Evolutionary conservation across 345 rosid genomes (phyloP).

Genomic region (Acer saccharum): DNA sequence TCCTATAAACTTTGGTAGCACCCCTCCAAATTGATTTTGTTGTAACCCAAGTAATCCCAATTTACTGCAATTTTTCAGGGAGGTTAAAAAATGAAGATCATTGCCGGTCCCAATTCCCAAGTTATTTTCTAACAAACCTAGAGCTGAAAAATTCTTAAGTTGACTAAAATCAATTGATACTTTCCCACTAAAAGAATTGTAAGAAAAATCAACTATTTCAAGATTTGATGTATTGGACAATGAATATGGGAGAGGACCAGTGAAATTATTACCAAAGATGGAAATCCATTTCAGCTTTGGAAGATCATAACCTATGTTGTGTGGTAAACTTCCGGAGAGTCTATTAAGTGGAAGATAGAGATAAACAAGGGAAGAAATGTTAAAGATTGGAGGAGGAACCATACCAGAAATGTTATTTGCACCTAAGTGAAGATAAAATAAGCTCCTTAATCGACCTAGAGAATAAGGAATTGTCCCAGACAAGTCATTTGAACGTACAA

Average conservation of each 20-base stretch:
- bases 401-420: conserved; percentile 15
- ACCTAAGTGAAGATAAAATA: not conserved
- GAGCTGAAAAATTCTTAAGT: not conserved
- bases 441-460: conserved; percentile 3
- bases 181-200: not conserved
- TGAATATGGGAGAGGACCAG: conserved; percentile 27
- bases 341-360: not conserved
- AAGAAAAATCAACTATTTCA: accelerated
- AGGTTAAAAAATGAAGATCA: conserved; percentile 21
- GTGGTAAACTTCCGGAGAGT: conserved; percentile 12
- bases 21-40: conserved; percentile 18
- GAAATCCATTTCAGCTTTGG: conserved; percentile 4
- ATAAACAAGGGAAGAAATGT: conserved; percentile 16
- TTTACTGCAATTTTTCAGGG: conserved; percentile 15
- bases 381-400: conserved; percentile 22
- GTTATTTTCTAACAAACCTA: accelerated
- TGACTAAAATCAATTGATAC: conserved; percentile 8
- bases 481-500: not conserved
- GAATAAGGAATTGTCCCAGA: conserved; percentile 17
- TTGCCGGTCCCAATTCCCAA: not conserved
- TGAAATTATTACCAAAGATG: not conserved
- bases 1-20: not conserved
- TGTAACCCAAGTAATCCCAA: accelerated
- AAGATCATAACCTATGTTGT: conserved; percentile 17
- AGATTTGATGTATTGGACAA: conserved; percentile 33